Evolutionary conservation across 305 asterid species (phyloP).

Genomic region (Stenogyne calaminthoides): DNA sequence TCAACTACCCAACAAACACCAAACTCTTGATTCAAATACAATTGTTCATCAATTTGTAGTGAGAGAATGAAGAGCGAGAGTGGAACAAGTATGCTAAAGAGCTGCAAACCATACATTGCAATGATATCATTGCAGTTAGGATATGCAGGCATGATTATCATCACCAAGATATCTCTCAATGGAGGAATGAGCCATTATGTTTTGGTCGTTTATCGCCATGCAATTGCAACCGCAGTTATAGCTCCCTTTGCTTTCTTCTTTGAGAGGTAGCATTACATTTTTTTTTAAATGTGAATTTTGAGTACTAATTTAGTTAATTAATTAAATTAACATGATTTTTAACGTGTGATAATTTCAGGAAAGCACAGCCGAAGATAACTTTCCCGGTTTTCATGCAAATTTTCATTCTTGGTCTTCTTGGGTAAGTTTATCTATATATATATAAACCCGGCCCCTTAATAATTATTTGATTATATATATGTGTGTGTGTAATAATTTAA

Average conservation of each 20-base stretch:
- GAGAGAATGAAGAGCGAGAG: slow-evolving; percentile 32
- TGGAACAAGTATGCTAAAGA: slow-evolving; percentile 19
- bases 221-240: slow-evolving; percentile 53
- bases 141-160: slow-evolving; percentile 62
- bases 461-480: neutral
- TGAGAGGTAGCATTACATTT: slow-evolving; percentile 31
- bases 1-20: slow-evolving; percentile 22
- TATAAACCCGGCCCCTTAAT: too few relatives aligned
- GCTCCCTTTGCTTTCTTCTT: slow-evolving; percentile 61
- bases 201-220: slow-evolving; percentile 60
- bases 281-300: neutral
- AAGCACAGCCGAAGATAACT: slow-evolving; percentile 79
- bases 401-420: slow-evolving; percentile 80
- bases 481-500: neutral
- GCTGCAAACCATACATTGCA: slow-evolving; percentile 47
- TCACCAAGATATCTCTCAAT: slow-evolving; percentile 52
- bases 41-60: neutral
- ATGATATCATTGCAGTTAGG: slow-evolving; percentile 58
- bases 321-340: neutral
- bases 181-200: slow-evolving; percentile 65
- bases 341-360: slow-evolving; percentile 45
- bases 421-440: slow-evolving; percentile 40
- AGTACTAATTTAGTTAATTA: neutral
- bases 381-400: slow-evolving; percentile 78
- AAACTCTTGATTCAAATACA: too few relatives aligned